Conservation (phyloP, 768 basidiomycete species). For the Gloeophyllum trabeum region DNA sequence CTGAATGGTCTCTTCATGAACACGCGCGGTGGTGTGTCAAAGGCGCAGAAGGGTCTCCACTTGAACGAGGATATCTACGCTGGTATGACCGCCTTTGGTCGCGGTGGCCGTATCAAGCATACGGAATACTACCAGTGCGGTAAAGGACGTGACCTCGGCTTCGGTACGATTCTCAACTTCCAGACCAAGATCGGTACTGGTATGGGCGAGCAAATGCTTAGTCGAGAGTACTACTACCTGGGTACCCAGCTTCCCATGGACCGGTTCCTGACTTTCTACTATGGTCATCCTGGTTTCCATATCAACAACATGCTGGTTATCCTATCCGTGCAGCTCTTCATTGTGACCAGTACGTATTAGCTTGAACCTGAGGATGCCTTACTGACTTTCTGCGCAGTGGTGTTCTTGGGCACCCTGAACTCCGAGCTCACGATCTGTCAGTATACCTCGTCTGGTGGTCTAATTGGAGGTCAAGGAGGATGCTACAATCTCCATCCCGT, state of each 20-base stretch:
- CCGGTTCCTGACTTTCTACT: conserved; percentile 99
- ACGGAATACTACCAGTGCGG: conserved; percentile 99
- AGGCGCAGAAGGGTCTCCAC: conserved; percentile 99
- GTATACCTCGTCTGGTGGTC: conserved; percentile 61
- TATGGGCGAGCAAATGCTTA: conserved; percentile 99
- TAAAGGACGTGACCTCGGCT: conserved; percentile 96
- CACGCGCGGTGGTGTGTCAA: conserved; percentile 95
- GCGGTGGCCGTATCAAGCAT: conserved; percentile 96
- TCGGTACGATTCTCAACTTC: conserved; percentile 99
- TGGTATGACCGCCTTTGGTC: conserved; percentile 96
- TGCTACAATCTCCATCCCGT: conserved; percentile 94
- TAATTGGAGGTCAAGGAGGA: conserved; percentile 69
- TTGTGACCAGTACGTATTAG: conserved; percentile 66
- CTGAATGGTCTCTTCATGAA: conserved; percentile 96
- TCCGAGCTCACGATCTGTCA: conserved; percentile 69
- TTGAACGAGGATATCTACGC: conserved; percentile 99
- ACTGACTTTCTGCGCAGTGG: conserved; percentile 42
- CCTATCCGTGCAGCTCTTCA: conserved; percentile 90
- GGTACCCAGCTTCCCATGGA: conserved; percentile 98
- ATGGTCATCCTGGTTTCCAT: conserved; percentile 98
- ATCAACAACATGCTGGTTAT: conserved; percentile 99
- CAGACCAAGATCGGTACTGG: conserved; percentile 99
- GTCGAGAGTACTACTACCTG: conserved; percentile 96
- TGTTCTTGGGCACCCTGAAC: conserved; percentile 90
- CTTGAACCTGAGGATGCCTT: not conserved